phyloP scores from a whole-genome alignment of 1,139 yeast species.

The Yamadazyma mexicana region DNA sequence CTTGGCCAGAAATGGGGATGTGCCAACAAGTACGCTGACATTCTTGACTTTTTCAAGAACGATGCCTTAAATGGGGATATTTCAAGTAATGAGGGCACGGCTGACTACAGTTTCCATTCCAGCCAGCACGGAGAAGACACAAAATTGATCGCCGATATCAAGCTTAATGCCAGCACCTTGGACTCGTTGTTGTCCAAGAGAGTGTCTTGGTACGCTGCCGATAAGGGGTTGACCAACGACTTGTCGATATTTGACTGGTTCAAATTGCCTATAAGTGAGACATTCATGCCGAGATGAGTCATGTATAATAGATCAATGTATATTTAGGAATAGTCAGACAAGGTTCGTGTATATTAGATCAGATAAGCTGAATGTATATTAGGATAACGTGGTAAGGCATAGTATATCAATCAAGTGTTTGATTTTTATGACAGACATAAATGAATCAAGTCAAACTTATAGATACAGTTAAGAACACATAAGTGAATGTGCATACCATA shows the following conservation, averaged over 20 bases:
- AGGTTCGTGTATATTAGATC: no score
- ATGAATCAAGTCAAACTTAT: no score
- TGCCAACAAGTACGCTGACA: slow-evolving; percentile 19
- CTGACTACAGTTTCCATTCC: slow-evolving; percentile 8
- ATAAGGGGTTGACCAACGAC: slow-evolving; percentile 14
- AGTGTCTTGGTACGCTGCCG: slow-evolving; percentile 14
- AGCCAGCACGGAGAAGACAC: slow-evolving; percentile 15
- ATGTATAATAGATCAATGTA: not conserved
- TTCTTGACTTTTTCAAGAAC: slow-evolving; percentile 18
- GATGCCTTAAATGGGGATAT: slow-evolving; percentile 15
- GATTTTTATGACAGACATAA: no score
- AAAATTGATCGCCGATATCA: slow-evolving; percentile 16
- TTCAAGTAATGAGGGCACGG: slow-evolving; percentile 12
- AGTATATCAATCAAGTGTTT: no score
- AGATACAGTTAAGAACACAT: no score
- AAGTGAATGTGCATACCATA: no score
- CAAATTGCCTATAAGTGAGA: slow-evolving; percentile 15
- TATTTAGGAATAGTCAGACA: no score
- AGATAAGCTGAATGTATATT: no score
- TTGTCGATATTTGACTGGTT: slow-evolving; percentile 19
- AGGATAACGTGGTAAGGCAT: no score
- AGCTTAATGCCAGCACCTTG: slow-evolving; percentile 17
- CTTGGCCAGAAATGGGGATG: slow-evolving; percentile 18
- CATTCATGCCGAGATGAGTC: slow-evolving; percentile 5
- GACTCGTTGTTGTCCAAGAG: slow-evolving; percentile 16